Base-by-base conservation (phyloP, 2,329 filamentous ascomycete genomes). In the Cercospora sp. region DNA sequence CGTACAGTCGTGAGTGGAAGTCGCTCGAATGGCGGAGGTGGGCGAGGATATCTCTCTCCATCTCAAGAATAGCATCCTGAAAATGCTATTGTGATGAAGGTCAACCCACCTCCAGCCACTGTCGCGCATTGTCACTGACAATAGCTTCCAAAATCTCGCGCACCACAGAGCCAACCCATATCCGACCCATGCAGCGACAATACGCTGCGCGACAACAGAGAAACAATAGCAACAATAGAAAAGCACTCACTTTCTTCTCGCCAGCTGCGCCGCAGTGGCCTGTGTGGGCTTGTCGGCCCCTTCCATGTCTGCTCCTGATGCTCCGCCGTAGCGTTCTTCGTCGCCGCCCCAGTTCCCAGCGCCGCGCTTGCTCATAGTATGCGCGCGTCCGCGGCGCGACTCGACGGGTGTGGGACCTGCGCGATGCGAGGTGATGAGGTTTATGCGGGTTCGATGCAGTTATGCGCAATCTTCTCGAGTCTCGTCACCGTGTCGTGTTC, bases 251-350 rank as follows among this genome's bases (percentile, higher is more conserved):
- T 77, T 79, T 66, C 77, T 72, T 60, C 69, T 68, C 57, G 77
- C 77, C 73, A 79, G 66, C 72, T 79, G 77, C 58, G 77, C 77
- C 30, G 77, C 76, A 28, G 77, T 79, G 58, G 77, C 77, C 64
- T 71, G 66, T 57, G 66, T 65, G 21, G 76, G 76, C 69, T 72
- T 72, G 59, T 77, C 74, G 12, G 63, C 58, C 34, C 34, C 59
- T n/a, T 71, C 73, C 71, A 69, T 69, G n/a, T 57, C 51, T 24
- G 66, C 58, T 32, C 65, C 51, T 55, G 64, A 51, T 37, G 66
- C 67, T 57, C 69, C 69, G 49, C 74, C 74, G 66, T 76, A 77
- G 66, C 75, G 66, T 26, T 75, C 73, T 65, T 71, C 74, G 63
- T 72, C 77, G 65, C 74, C 72, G 32, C 66, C 67, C 57, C 66